These are phyloP conservation scores for Sporobolus alterniflorus DNA, from an alignment of 202 grass and related monocot genomes.

Conservation along the genomic window DNA sequence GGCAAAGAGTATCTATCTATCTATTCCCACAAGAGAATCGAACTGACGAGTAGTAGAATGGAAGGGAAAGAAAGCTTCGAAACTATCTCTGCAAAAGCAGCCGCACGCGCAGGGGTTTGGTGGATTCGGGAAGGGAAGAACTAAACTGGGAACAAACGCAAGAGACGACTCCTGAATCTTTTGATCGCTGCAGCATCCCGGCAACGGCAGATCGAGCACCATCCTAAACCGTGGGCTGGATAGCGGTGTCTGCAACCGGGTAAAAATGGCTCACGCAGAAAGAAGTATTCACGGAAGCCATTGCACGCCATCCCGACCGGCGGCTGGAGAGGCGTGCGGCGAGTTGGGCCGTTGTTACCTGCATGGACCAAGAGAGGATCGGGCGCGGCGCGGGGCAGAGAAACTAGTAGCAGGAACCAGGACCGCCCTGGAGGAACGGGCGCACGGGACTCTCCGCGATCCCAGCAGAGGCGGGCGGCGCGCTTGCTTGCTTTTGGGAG, in stretches of 20 bases:
- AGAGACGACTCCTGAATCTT: not conserved
- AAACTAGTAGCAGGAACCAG: no score
- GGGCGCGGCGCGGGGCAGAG: not conserved
- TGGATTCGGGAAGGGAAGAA: not conserved
- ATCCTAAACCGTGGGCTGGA: not conserved
- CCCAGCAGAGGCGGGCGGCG: not conserved
- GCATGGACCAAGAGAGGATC: not conserved
- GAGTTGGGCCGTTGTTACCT: not conserved
- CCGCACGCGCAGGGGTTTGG: not conserved
- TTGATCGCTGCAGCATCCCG: not conserved
- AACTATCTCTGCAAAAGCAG: not conserved
- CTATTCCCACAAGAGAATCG: constrained; percentile 7
- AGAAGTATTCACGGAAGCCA: not conserved
- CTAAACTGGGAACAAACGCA: not conserved
- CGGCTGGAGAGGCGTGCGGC: not conserved
- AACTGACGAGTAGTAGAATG: not conserved
- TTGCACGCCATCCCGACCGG: no score
- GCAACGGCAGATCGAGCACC: not conserved
- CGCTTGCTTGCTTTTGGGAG: not conserved
- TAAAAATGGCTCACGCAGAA: not conserved
- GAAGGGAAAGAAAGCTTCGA: not conserved
- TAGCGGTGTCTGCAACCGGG: not conserved
- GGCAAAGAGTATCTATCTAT: not conserved
- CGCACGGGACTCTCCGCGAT: no score
- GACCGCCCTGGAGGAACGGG: not conserved